Conservation (phyloP, 2,329 filamentous ascomycete species). For the Westerdykella aurantiaca region DNA sequence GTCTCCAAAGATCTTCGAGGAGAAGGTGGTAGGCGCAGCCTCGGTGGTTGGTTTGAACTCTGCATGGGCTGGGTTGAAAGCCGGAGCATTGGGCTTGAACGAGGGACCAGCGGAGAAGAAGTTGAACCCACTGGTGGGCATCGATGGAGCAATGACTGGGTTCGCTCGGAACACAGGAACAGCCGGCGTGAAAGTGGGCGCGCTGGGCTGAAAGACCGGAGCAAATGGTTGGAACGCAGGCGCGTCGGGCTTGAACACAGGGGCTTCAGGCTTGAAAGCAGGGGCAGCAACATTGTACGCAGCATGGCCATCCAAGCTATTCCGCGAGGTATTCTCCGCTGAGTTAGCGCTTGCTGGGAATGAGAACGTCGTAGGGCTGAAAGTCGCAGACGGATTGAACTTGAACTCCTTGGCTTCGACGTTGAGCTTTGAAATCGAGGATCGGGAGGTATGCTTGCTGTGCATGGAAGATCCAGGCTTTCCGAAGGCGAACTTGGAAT, state of each 20-base stretch:
- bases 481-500: conserved; percentile 30
- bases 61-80: conserved; percentile 51
- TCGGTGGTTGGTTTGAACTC: conserved; percentile 18
- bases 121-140: conserved; percentile 53
- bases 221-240: conserved; percentile 64
- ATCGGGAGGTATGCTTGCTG: conserved; percentile 60
- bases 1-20: conserved; percentile 33
- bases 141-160: conserved; percentile 10
- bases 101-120: conserved; percentile 52
- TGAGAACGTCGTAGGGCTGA: conserved; percentile 40
- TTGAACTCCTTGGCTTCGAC: conserved; percentile 84
- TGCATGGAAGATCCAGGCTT: conserved; percentile 31
- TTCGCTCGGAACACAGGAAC: conserved; percentile 57
- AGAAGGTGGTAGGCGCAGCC: conserved; percentile 22
- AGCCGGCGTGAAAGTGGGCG: conserved; percentile 32
- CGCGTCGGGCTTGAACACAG: conserved; percentile 63
- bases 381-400: conserved; percentile 56
- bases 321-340: conserved; percentile 44
- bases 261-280: conserved; percentile 70
- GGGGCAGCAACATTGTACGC: conserved; percentile 64
- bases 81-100: conserved; percentile 71
- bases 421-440: conserved; percentile 73
- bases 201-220: conserved; percentile 21
- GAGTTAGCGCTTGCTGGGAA: conserved; percentile 43
- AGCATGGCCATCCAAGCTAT: conserved; percentile 26